Evolutionary conservation across 371 early-diverging fungal genomes (phyloP), one percentile per base, ranked within the genome.

Genomic region (Mucor saturninus): DNA sequence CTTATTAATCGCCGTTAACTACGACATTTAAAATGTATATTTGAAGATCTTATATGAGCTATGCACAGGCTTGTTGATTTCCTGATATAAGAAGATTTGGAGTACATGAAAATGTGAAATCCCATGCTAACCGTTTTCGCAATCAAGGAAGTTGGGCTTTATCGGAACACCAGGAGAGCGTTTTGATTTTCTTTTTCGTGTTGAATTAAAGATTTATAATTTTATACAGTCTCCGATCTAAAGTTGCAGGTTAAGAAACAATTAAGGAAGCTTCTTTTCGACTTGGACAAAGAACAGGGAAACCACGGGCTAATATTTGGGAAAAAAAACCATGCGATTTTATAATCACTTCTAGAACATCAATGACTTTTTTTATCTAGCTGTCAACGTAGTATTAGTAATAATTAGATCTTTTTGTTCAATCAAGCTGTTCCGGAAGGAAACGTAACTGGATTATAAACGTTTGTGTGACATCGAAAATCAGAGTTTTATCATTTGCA

Each of bases 401-500:
- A 50, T 9, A 31, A 50, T 4, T 21, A 21, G 21, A 21, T 21
- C 21, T 21, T 21, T 2, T 31, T 53, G n/a, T 48, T 48, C 51
- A 31, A 30, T 32, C 14, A 13, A 48, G 8, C 39, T 31, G 13
- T 61, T 48, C 42, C 66, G 66, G 66, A 56, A 65, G 11, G 48
- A 65, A 65, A 65, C 66, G 66, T 60, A 65, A 65, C 66, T 60
- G 56, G 42, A 65, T 60, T 60, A 61, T 54, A 46, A 59, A 56
- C 50, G 43, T 21, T 37, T 30, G 61, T 60, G 66, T 65, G 56
- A 65, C 65, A 30, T 13, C 5, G n/a, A 42, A 42, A 42, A 42
- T 42, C 10, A 42, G 35, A 8, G 35, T 35, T 35, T 35, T 35
- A 8, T 8, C 8, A 35, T 35, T 35, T 35, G 35, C 35, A 35